Evolutionary conservation across 306 rosid species (phyloP), one percentile per base, ranked within the genome.

Genomic region (Cucurbita maxima): DNA sequence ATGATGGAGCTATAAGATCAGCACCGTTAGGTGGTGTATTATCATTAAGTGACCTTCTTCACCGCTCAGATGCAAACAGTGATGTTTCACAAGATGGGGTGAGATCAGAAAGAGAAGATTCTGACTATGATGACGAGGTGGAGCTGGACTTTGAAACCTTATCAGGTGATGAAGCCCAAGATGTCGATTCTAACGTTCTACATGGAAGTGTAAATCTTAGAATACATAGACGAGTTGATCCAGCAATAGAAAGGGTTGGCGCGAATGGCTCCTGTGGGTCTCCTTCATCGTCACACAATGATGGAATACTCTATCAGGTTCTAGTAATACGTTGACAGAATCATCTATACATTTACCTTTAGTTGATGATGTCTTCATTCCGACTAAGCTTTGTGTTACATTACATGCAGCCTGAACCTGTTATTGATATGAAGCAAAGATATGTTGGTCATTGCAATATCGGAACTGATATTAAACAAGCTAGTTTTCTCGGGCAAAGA

Each of bases 381-480:
- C 19, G 37, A 37, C 48, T 54, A 38, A 50, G 13, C 30, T 10
- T 8, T 69, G 9, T 51, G 81, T 71, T 63, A 75, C 73, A 47
- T 68, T 82, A 74, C 54, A 15, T 74, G 89, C 94, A 94, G 99
- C 89, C 99, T 5, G 92, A 85, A 78, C 82, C 88, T 41, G 96
- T 75, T 63, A 80, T 94, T 84, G 99, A 94, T 82, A 87, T 94
- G 99, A 88, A 89, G 81, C 94, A 78, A 76, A 94, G 99, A 88
- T 94, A 80, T 79, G 81, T 85, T 76, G 99, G 99, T 62, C 99
- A 94, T 67, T 91, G 97, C 79, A 94, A 94, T 77, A 81, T 88
- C 75, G 99, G 99, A 77, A 94, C 99, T 69, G 99, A 94, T 80
- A 94, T 94, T 77, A 94, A 94, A 72, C 99, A 94, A 76, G 99